Conservation (phyloP, 257 asterid genomes). For the Solanum peruvianum region DNA sequence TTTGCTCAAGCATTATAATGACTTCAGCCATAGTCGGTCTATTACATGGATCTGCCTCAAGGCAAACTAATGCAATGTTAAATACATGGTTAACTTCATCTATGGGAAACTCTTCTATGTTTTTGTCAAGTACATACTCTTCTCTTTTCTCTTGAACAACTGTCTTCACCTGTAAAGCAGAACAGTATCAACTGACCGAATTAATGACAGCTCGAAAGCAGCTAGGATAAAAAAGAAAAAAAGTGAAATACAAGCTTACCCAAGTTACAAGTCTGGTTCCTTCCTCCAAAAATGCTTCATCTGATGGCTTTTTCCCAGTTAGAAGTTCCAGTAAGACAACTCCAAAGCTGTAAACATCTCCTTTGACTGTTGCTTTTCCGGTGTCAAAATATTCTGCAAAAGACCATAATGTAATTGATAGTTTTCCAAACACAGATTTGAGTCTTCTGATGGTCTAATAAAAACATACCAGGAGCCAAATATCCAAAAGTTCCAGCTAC, state of each 20-base stretch:
- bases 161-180: constrained; percentile 54
- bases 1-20: constrained; percentile 56
- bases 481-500: constrained; percentile 94
- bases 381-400: constrained; percentile 78
- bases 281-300: constrained; percentile 75
- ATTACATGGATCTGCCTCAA: constrained; percentile 60
- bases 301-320: constrained; percentile 71
- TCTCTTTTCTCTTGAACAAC: constrained; percentile 73
- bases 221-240: neutral
- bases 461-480: constrained; percentile 66
- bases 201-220: neutral
- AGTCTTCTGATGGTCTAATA: neutral
- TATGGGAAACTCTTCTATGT: constrained; percentile 31
- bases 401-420: neutral
- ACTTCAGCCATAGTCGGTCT: constrained; percentile 83
- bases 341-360: constrained; percentile 91
- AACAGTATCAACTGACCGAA: neutral
- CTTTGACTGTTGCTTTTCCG: constrained; percentile 81
- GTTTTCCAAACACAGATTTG: neutral
- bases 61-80: constrained; percentile 56
- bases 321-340: constrained; percentile 84
- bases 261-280: constrained; percentile 91
- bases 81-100: constrained; percentile 51
- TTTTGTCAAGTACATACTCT: constrained; percentile 51
- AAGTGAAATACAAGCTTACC: constrained; percentile 28